A percentile compares a stretch with the other conserved stretches of the same genome.
Evolutionary conservation across 2,329 filamentous ascomycete species (phyloP).

Genomic region (Chaetomium olivaceum): DNA sequence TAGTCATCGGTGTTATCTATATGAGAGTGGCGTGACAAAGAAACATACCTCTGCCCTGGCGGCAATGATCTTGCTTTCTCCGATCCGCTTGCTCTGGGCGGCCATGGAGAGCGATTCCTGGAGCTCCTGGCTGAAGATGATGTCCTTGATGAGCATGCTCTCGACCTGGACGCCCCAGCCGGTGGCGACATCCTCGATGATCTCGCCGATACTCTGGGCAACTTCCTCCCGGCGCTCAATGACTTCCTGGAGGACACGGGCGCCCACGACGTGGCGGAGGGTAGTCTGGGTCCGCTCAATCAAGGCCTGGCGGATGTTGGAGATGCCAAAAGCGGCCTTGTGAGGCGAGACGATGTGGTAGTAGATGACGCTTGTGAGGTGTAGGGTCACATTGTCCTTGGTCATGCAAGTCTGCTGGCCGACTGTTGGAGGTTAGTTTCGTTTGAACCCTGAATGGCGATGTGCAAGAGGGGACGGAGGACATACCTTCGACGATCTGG

Average conservation of each 20-base stretch:
- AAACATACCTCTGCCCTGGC: constrained; percentile 75
- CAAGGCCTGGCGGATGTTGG: constrained; percentile 92
- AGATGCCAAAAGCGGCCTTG: constrained; percentile 95
- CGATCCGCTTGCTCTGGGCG: constrained; percentile 96
- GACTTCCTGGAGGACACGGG: constrained; percentile 92
- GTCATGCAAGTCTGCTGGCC: constrained; percentile 98
- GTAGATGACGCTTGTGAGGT: constrained; percentile 96
- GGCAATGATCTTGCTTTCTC: constrained; percentile 97
- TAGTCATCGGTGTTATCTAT: background rate
- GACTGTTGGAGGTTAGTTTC: constrained; percentile 47
- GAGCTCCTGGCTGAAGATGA: constrained; percentile 92
- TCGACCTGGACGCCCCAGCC: constrained; percentile 97
- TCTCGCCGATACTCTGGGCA: constrained; percentile 90
- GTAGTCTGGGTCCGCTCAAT: constrained; percentile 98
- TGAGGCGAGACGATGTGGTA: constrained; percentile 96
- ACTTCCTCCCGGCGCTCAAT: constrained; percentile 98
- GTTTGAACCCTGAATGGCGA: background rate
- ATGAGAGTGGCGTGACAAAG: background rate
- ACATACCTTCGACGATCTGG: constrained; percentile 73
- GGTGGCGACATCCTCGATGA: constrained; percentile 91
- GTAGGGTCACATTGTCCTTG: constrained; percentile 96
- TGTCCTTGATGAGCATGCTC: constrained; percentile 99
- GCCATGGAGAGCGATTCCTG: constrained; percentile 98
- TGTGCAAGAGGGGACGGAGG: background rate
- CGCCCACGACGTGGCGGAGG: constrained; percentile 92